These are phyloP conservation scores for Phytophthora sp. DNA, from an alignment of 352 stramenopile genomes.

Conservation along the genomic window DNA sequence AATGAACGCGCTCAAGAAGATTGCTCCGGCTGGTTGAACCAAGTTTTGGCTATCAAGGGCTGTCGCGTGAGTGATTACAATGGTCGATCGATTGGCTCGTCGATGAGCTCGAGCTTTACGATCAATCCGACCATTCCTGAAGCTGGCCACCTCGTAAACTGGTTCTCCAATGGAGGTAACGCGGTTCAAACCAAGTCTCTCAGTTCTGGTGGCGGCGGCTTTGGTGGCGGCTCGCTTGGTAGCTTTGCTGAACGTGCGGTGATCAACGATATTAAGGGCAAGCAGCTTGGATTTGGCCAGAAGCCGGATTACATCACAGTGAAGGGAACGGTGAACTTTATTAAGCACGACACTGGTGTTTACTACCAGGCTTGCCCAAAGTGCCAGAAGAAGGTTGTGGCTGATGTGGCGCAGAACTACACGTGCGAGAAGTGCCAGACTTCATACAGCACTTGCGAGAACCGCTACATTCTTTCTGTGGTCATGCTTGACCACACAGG, in stretches of 20 bases:
- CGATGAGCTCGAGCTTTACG: slow-evolving; percentile 79
- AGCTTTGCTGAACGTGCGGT: slow-evolving; percentile 89
- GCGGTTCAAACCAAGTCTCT: slow-evolving; percentile 78
- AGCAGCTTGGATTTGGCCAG: slow-evolving; percentile 94
- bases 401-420: slow-evolving; percentile 95
- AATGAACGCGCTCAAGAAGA: slow-evolving; percentile 90
- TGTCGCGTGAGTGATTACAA: slow-evolving; percentile 96
- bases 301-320: slow-evolving; percentile 98
- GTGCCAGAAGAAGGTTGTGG: slow-evolving; percentile 92
- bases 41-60: slow-evolving; percentile 96
- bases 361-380: slow-evolving; percentile 90
- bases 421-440: slow-evolving; percentile 97
- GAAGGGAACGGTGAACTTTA: slow-evolving; percentile 96
- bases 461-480: slow-evolving; percentile 96
- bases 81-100: slow-evolving; percentile 89
- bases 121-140: slow-evolving; percentile 90
- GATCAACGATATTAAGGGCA: slow-evolving; percentile 94
- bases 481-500: slow-evolving; percentile 94
- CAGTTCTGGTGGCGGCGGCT: slow-evolving; percentile 70
- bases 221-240: slow-evolving; percentile 76
- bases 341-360: slow-evolving; percentile 94
- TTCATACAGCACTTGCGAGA: slow-evolving; percentile 93
- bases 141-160: slow-evolving; percentile 82
- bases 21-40: slow-evolving; percentile 86
- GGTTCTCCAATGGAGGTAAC: slow-evolving; percentile 83